Evolutionary conservation across 2,329 filamentous ascomycete species (phyloP).

Genomic region (Neonectria punicea): DNA sequence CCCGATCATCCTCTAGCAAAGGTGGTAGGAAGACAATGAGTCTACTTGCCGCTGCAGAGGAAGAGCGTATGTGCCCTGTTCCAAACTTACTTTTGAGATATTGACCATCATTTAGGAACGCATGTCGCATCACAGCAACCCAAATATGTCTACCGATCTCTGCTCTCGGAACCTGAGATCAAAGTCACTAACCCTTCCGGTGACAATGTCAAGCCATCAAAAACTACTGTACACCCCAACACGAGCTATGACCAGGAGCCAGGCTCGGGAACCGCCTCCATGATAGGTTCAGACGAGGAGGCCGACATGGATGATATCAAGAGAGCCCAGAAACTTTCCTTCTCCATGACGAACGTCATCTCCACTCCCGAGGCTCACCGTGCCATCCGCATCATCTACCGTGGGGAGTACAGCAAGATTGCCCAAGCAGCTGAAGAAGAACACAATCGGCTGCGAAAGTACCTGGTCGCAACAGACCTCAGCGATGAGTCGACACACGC

Average conservation of each 20-base stretch:
- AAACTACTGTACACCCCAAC: slow-evolving; percentile 77
- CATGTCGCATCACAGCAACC: slow-evolving; percentile 62
- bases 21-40: slow-evolving; percentile 63
- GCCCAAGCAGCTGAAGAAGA: slow-evolving; percentile 83
- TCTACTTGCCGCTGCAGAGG: slow-evolving; percentile 78
- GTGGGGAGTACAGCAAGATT: slow-evolving; percentile 84
- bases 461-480: slow-evolving; percentile 94
- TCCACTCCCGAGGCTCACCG: slow-evolving; percentile 81
- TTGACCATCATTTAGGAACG: slow-evolving; percentile 53
- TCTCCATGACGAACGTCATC: slow-evolving; percentile 83
- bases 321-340: slow-evolving; percentile 83
- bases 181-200: slow-evolving; percentile 72
- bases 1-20: slow-evolving; percentile 46
- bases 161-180: slow-evolving; percentile 74
- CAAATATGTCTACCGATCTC: slow-evolving; percentile 68
- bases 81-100: neutral
- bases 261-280: slow-evolving; percentile 64
- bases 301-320: slow-evolving; percentile 86
- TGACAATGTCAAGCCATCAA: slow-evolving; percentile 66
- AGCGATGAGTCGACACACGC: slow-evolving; percentile 96
- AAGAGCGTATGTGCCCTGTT: slow-evolving; percentile 72
- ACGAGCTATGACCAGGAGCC: slow-evolving; percentile 83
- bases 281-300: slow-evolving; percentile 85
- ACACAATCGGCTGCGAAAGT: slow-evolving; percentile 83
- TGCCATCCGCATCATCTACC: slow-evolving; percentile 88